Conservation (phyloP, 371 early-diverging fungal species). For the Apophysomyces variabilis region DNA sequence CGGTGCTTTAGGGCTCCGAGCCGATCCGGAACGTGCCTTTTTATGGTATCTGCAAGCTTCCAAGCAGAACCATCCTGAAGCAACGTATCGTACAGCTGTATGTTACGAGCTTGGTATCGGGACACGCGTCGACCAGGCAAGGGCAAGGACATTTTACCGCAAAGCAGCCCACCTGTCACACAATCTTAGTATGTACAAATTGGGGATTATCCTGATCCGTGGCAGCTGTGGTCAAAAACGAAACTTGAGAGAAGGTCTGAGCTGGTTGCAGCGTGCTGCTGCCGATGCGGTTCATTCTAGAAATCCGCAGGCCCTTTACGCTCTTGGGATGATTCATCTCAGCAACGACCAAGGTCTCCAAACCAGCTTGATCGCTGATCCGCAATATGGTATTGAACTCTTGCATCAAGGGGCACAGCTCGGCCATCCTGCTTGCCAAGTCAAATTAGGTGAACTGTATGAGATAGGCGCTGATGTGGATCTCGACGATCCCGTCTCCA, state of each 20-base stretch:
- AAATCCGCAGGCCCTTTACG: constrained; percentile 88
- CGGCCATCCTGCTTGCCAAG: constrained; percentile 90
- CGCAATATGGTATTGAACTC: constrained; percentile 83
- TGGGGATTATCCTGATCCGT: constrained; percentile 86
- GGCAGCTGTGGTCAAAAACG: constrained; percentile 72
- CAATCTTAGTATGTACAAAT: constrained; percentile 94
- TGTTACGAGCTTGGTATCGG: constrained; percentile 96
- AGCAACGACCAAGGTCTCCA: constrained; percentile 79
- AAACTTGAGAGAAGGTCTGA: constrained; percentile 88
- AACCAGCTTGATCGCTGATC: constrained; percentile 76
- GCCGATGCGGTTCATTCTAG: constrained; percentile 70
- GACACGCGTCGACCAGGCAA: constrained; percentile 76
- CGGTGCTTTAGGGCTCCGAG: constrained; percentile 73
- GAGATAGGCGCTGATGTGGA: constrained; percentile 88
- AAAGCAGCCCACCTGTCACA: constrained; percentile 92
- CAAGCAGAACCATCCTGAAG: constrained; percentile 88
- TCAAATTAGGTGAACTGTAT: constrained; percentile 89
- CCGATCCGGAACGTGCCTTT: constrained; percentile 90
- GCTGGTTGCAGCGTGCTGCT: constrained; percentile 92
- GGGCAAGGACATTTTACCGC: constrained; percentile 89
- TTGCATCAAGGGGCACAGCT: constrained; percentile 87
- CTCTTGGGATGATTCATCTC: constrained; percentile 72
- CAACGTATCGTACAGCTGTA: constrained; percentile 95
- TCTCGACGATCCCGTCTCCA: constrained; percentile 82
- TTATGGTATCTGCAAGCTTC: constrained; percentile 88